Evolutionary conservation across 768 basidiomycete genomes (phyloP).

Genomic region (Collybiopsis confluens): DNA sequence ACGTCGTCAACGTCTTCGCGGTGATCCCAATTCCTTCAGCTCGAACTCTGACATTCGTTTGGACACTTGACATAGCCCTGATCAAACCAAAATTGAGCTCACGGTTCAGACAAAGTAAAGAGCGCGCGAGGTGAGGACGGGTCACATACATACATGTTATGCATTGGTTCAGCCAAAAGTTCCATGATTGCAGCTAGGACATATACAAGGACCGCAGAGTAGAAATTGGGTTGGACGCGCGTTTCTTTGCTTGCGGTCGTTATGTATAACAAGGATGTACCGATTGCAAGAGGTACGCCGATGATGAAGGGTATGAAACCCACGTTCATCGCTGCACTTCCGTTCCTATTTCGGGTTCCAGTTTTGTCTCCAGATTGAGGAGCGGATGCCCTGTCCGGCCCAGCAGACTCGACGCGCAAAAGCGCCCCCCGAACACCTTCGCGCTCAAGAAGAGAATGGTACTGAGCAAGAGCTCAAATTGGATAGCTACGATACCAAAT

Average conservation of each 20-base stretch:
- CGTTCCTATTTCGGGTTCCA: too few species aligned
- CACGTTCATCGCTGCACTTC: conserved; percentile 35
- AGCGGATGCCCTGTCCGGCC: too few species aligned
- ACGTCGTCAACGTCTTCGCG: conserved; percentile 67
- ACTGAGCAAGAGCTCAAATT: conserved; percentile 87
- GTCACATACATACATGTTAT: conserved; percentile 52
- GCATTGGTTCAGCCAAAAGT: conserved; percentile 78
- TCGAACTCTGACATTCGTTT: conserved; percentile 67
- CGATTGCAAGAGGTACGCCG: conserved; percentile 61
- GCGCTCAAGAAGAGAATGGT: conserved; percentile 91
- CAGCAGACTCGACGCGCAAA: conserved; percentile 50
- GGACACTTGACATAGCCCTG: conserved; percentile 65
- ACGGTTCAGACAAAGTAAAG: neutral
- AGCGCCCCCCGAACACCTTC: conserved; percentile 90
- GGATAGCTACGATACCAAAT: conserved; percentile 88
- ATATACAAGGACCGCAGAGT: conserved; percentile 62
- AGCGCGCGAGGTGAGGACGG: conserved; percentile 4
- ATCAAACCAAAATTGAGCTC: conserved; percentile 21
- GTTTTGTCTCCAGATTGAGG: too few species aligned
- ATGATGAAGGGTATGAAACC: conserved; percentile 62
- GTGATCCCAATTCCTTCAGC: conserved; percentile 86
- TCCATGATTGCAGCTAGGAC: conserved; percentile 72
- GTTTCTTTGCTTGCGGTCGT: conserved; percentile 48
- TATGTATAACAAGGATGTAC: conserved; percentile 51
- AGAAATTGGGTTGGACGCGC: conserved; percentile 60